These are phyloP conservation scores for Hyaloperonospora brassicae DNA, from an alignment of 352 stramenopile species.

Conservation along the genomic window DNA sequence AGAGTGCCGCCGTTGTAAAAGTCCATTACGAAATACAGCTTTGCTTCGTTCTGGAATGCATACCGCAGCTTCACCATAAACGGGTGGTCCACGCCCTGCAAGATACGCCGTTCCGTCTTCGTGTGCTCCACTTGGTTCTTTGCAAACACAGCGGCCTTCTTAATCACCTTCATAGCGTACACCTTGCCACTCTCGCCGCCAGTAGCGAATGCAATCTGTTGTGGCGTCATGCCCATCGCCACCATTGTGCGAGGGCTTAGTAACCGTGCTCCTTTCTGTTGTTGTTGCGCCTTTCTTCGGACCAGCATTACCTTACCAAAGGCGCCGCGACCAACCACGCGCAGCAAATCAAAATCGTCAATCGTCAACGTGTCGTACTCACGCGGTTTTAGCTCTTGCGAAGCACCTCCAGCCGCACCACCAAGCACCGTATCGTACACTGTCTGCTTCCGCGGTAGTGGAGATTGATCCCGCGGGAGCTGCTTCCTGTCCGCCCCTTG, in stretches of 20 bases:
- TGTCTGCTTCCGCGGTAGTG: slow-evolving; percentile 13
- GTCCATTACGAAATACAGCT: slow-evolving; percentile 87
- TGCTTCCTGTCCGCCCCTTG: slow-evolving; percentile 6
- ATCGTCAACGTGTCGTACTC: slow-evolving; percentile 64
- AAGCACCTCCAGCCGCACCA: slow-evolving; percentile 13
- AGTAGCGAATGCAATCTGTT: slow-evolving; percentile 26
- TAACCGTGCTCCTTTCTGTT: slow-evolving; percentile 27
- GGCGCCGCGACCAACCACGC: slow-evolving; percentile 94
- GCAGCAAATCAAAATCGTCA: slow-evolving; percentile 95
- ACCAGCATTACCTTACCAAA: slow-evolving; percentile 94
- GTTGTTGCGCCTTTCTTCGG: slow-evolving; percentile 40
- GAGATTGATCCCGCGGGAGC: slow-evolving; percentile 11
- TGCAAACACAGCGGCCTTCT: slow-evolving; percentile 81
- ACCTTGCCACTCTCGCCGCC: slow-evolving; percentile 38
- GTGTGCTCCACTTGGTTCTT: slow-evolving; percentile 90
- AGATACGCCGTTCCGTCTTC: slow-evolving; percentile 83
- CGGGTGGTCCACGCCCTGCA: slow-evolving; percentile 79
- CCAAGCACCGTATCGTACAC: slow-evolving; percentile 21
- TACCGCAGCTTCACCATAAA: slow-evolving; percentile 85
- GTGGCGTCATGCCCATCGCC: slow-evolving; percentile 31
- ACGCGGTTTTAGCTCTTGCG: slow-evolving; percentile 23
- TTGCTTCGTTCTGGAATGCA: slow-evolving; percentile 77
- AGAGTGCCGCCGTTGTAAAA: slow-evolving; percentile 84
- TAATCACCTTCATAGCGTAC: slow-evolving; percentile 90
- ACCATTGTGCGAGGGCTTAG: slow-evolving; percentile 33